phyloP scores from a whole-genome alignment of 495 filamentous ascomycete genomes.

The Podospora tetraspora region DNA sequence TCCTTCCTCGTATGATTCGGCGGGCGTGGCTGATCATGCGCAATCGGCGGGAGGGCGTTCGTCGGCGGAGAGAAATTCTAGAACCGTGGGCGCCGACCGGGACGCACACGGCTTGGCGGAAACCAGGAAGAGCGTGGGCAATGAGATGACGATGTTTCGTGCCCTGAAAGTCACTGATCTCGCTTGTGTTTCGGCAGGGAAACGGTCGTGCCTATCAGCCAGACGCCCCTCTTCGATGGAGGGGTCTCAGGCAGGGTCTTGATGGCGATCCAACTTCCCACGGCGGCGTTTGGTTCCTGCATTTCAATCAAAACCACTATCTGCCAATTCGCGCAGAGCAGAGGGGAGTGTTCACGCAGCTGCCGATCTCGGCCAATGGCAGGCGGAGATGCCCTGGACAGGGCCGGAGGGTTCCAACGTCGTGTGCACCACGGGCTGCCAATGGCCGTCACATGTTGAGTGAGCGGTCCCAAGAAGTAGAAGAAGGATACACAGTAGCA shows the following conservation, averaged over 20 bases:
- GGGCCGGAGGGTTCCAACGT: background rate
- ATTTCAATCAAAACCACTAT: slow-evolving; percentile 11
- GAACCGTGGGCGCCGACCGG: slow-evolving; percentile 1
- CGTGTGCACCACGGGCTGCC: background rate
- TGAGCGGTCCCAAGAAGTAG: background rate
- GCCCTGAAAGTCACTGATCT: slow-evolving; percentile 11
- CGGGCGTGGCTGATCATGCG: background rate
- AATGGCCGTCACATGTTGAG: background rate
- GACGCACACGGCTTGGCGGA: slow-evolving; percentile 2
- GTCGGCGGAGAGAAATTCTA: slow-evolving; percentile 6
- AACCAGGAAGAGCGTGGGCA: slow-evolving; percentile 8
- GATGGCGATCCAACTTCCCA: background rate
- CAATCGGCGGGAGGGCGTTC: background rate
- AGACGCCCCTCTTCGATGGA: slow-evolving; percentile 1
- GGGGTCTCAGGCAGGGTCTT: background rate
- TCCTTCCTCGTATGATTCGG: background rate
- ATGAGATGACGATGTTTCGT: slow-evolving; percentile 9
- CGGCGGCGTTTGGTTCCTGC: slow-evolving; percentile 11
- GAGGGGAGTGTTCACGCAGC: background rate
- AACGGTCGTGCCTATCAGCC: background rate
- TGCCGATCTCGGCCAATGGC: background rate
- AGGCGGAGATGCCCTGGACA: background rate
- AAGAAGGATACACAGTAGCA: background rate
- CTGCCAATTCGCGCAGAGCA: background rate
- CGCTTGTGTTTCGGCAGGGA: slow-evolving; percentile 22